Evolutionary conservation across 1,284 basidiomycete genomes (phyloP).

Genomic region (Fistulinella staudtii): DNA sequence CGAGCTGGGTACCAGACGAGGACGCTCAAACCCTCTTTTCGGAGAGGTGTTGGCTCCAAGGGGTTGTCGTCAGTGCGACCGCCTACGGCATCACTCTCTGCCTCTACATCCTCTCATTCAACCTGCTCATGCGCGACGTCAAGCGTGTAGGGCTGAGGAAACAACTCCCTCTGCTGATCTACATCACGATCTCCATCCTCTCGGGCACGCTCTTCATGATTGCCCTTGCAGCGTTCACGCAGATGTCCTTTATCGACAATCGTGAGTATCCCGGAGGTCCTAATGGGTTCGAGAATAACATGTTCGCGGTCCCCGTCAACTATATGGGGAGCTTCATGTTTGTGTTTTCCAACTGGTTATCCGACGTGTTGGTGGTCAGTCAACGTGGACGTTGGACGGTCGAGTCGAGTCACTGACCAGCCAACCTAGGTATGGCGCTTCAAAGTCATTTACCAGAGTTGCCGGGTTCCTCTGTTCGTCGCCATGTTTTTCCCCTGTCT

Average conservation of each 20-base stretch:
- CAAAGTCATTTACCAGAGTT: slow-evolving; percentile 28
- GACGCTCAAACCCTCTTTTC: too few species aligned
- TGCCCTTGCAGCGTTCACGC: slow-evolving; percentile 28
- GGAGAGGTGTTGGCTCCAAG: too few species aligned
- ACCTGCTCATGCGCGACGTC: too few species aligned
- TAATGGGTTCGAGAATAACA: slow-evolving; percentile 18
- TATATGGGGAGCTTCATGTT: slow-evolving; percentile 24
- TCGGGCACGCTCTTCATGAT: slow-evolving; percentile 30
- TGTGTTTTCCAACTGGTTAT: slow-evolving; percentile 29
- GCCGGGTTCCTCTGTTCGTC: background rate
- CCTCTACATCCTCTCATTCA: too few species aligned
- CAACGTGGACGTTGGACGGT: background rate
- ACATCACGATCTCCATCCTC: slow-evolving; percentile 24
- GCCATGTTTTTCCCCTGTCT: too few species aligned
- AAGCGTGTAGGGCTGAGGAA: too few species aligned
- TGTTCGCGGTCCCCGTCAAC: slow-evolving; percentile 24
- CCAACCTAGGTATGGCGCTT: slow-evolving; percentile 33
- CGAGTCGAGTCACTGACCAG: background rate
- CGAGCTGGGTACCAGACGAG: too few species aligned
- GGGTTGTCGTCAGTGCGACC: too few species aligned
- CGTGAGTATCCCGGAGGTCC: slow-evolving; percentile 33
- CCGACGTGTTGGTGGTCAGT: slow-evolving; percentile 30
- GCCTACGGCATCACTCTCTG: too few species aligned
- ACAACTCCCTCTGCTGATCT: too few species aligned
- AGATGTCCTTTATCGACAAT: slow-evolving; percentile 33